Conservation (phyloP, 2,329 filamentous ascomycete genomes). For the Aspergillus sp. region DNA sequence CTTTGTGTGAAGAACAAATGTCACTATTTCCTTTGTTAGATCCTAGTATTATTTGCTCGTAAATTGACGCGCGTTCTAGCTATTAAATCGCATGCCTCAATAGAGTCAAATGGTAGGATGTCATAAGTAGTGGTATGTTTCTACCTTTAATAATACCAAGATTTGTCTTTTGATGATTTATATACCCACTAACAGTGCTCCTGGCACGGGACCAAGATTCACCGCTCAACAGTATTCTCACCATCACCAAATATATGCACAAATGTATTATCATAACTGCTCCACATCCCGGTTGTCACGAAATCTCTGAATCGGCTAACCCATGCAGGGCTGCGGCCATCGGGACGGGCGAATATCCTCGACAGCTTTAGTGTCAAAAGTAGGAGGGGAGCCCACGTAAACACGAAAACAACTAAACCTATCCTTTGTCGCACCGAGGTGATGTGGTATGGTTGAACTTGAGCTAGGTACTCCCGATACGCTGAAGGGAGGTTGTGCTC, state of each 20-base stretch:
- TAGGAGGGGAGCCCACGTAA: slow-evolving; percentile 60
- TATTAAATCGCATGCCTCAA: neutral
- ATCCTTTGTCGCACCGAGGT: slow-evolving; percentile 67
- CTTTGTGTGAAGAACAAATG: slow-evolving; percentile 39
- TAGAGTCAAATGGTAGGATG: neutral
- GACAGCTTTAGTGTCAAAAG: slow-evolving; percentile 51
- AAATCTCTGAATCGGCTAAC: slow-evolving; percentile 53
- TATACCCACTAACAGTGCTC: neutral
- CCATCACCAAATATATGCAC: slow-evolving; percentile 79
- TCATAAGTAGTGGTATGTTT: neutral
- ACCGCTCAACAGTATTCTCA: slow-evolving; percentile 58
- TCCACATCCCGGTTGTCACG: slow-evolving; percentile 62
- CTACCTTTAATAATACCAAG: neutral
- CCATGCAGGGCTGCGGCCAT: slow-evolving; percentile 70
- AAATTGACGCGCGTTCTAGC: neutral
- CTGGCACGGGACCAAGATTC: neutral
- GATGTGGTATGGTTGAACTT: slow-evolving; percentile 67
- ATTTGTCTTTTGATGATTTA: neutral
- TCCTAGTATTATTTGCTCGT: neutral
- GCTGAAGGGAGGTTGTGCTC: slow-evolving; percentile 78
- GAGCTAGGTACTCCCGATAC: slow-evolving; percentile 72
- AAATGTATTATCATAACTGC: slow-evolving; percentile 63
- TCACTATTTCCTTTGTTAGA: slow-evolving; percentile 37
- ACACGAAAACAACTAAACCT: slow-evolving; percentile 63
- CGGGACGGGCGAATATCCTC: slow-evolving; percentile 57